Conservation (phyloP, 495 filamentous ascomycete species). For the Neurospora sp. region DNA sequence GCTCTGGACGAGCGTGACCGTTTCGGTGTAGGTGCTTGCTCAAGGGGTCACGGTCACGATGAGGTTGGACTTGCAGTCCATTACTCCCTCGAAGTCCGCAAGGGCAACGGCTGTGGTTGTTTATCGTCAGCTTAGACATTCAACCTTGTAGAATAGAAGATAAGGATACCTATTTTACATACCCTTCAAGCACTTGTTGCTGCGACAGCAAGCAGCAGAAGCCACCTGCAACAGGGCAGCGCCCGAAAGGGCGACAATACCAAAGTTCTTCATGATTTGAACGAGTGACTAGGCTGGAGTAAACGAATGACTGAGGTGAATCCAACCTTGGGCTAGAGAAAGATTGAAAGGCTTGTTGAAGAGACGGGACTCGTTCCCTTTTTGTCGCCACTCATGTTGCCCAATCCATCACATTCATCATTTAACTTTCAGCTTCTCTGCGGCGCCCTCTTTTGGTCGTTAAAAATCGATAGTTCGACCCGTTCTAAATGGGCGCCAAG, state of each 20-base stretch:
- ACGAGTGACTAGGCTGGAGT: background rate
- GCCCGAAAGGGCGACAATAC: conserved; percentile 1
- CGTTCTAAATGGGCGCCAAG: background rate
- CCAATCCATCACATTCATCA: background rate
- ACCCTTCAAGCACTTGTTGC: conserved; percentile 2
- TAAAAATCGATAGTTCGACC: background rate
- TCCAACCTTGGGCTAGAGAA: background rate
- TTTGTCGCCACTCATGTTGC: background rate
- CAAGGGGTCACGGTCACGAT: background rate
- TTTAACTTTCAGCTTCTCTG: background rate
- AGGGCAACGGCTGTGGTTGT: background rate
- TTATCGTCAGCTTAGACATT: background rate
- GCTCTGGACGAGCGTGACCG: background rate
- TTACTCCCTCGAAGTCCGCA: background rate
- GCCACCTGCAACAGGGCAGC: background rate
- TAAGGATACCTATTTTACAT: background rate
- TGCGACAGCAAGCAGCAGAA: conserved; percentile 1
- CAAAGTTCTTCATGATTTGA: conserved; percentile 6
- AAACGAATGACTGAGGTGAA: conserved; percentile 3
- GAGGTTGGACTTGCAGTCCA: conserved; percentile 1
- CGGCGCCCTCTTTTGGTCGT: background rate
- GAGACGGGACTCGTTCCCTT: background rate
- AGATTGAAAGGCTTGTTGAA: background rate
- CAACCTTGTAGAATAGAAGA: background rate
- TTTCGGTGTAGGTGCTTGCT: background rate